Evolutionary conservation across 2,329 filamentous ascomycete genomes (phyloP), one percentile per base, ranked within the genome.

Genomic region (Phoma herbarum): DNA sequence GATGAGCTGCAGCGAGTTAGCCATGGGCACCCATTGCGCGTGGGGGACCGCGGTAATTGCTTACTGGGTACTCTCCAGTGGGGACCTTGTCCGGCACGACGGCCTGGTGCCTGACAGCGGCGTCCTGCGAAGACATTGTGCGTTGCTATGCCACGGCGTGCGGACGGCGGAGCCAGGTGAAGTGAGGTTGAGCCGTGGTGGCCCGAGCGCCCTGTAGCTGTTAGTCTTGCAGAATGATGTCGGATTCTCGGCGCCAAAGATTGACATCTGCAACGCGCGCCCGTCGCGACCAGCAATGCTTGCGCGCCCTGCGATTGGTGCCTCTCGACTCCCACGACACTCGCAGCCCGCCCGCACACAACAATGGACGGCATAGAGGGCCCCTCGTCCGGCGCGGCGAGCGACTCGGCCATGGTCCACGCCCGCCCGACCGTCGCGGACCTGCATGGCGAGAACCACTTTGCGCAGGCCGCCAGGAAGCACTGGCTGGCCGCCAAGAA

Each of bases 11-110:
- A 51, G 51, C 26, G 39, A 37, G 65, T 76, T 72, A 77, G 75
- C 66, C 12, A 33, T 20, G 39, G 9, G 45, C 45, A 26, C 25
- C 60, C 51, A 69, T 69, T 72, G 67, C 64, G 67, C 52, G 1
- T 10, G 5, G 68, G 42, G 56, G 63, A 70, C 54, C 57, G 56
- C 42, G 55, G 42, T 67, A 57, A 65, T 61, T 54, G 83, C 91
- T 74, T 83, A 98, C 95, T 59, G 94, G 94, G 78, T 91, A 98
- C 61, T 95, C 89, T 71, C 91, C 91, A 77, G 89, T 84, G 70
- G 93, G 82, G 76, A 88, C 85, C 86, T 95, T 96, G 77, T 90
- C 89, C 58, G 90, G 90, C 65, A 91, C 85, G 73, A 88, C 74
- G 54, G 79, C 76, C 73, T 78, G 77, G 57, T 71, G 68, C 61